These are phyloP conservation scores for Saccharomyces jurei DNA, from an alignment of 805 yeast genomes.

Conservation along the genomic window DNA sequence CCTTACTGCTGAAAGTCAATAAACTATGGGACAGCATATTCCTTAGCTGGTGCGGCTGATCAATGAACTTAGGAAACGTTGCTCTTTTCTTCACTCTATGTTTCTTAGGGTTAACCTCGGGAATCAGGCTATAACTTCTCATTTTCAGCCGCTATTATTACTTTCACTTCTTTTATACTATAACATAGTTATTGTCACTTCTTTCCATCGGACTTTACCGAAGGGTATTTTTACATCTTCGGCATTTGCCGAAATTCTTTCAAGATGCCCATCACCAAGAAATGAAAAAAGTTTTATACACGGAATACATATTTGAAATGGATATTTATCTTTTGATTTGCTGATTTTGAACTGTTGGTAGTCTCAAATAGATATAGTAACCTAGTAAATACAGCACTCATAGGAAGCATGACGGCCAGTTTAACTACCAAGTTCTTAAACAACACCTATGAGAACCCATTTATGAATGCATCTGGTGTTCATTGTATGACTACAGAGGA, in stretches of 20 bases:
- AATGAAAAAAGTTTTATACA: background rate
- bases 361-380: background rate
- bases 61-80: too few species aligned
- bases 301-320: background rate
- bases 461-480: constrained; percentile 30
- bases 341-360: too few species aligned
- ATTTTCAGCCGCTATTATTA: background rate
- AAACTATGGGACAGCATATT: too few species aligned
- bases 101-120: too few species aligned
- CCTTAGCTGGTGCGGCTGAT: too few species aligned
- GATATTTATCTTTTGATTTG: background rate
- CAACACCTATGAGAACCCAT: constrained; percentile 20
- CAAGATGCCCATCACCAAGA: background rate
- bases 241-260: background rate
- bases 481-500: constrained; percentile 26
- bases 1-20: too few species aligned
- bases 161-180: background rate
- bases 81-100: too few species aligned
- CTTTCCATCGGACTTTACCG: background rate
- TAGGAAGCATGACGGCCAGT: constrained; percentile 7
- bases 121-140: background rate
- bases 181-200: background rate
- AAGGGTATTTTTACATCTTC: background rate
- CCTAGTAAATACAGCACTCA: background rate
- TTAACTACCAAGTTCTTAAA: constrained; percentile 17